A percentile compares a stretch with the other conserved stretches of the same genome.
These are phyloP conservation scores for Elongisporangium senticosum DNA, from an alignment of 352 stramenopile species.

Conservation along the genomic window DNA sequence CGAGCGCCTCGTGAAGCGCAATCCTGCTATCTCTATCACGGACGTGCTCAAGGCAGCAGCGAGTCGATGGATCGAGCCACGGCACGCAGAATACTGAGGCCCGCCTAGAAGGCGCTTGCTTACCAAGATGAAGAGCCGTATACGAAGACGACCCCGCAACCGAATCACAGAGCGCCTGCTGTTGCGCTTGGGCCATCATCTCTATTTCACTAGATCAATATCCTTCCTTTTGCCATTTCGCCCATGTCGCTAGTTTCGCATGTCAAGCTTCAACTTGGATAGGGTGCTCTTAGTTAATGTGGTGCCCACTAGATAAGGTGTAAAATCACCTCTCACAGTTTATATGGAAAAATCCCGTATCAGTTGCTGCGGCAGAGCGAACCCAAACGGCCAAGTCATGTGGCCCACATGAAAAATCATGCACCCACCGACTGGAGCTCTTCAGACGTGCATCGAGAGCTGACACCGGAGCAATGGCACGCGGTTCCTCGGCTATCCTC, in stretches of 20 bases:
- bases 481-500: neutral
- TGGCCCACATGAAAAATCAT: neutral
- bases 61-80: neutral
- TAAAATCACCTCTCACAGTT: too few species aligned
- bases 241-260: too few species aligned
- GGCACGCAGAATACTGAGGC: neutral
- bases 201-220: too few species aligned
- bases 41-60: neutral
- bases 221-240: too few species aligned
- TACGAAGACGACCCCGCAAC: neutral
- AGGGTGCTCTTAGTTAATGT: too few species aligned
- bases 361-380: neutral
- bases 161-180: neutral
- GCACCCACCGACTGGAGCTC: neutral
- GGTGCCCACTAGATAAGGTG: too few species aligned
- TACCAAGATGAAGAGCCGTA: neutral
- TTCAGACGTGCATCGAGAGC: neutral
- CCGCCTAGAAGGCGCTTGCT: too few species aligned
- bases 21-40: neutral
- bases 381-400: neutral
- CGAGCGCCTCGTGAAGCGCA: neutral
- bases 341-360: too few species aligned
- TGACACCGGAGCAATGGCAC: neutral
- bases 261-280: too few species aligned
- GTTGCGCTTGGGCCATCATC: too few species aligned